phyloP scores from a whole-genome alignment of 306 rosid genomes.

The Castanea mollissima region DNA sequence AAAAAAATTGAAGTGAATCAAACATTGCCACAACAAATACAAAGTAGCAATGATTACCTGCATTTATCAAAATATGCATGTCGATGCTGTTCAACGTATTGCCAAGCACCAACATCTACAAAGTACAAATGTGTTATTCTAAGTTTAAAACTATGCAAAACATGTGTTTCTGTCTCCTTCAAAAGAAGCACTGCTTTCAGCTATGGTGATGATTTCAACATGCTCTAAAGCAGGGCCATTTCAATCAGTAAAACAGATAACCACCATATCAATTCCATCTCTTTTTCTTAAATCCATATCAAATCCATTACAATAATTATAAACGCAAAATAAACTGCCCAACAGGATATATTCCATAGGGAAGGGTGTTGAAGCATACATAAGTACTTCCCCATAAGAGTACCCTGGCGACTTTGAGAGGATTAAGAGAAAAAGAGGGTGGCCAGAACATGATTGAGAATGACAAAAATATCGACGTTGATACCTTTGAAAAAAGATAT shows the following conservation, averaged over 20 bases:
- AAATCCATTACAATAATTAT: too few species aligned
- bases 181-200: neutral
- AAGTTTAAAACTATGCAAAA: neutral
- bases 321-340: too few species aligned
- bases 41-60: slow-evolving; percentile 50
- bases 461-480: slow-evolving; percentile 8
- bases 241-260: neutral
- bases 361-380: neutral
- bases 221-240: neutral
- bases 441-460: neutral
- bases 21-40: neutral
- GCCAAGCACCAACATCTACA: slow-evolving; percentile 89
- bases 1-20: neutral
- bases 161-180: neutral
- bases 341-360: neutral
- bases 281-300: too few species aligned
- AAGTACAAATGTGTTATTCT: slow-evolving; percentile 28
- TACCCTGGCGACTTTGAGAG: neutral
- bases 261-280: too few species aligned
- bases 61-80: slow-evolving; percentile 93
- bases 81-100: slow-evolving; percentile 70
- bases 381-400: neutral
- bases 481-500: slow-evolving; percentile 86
- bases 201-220: neutral
- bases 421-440: neutral